These are phyloP conservation scores for Xylaria sp. DNA, from an alignment of 2,329 filamentous ascomycete species.

Conservation along the genomic window DNA sequence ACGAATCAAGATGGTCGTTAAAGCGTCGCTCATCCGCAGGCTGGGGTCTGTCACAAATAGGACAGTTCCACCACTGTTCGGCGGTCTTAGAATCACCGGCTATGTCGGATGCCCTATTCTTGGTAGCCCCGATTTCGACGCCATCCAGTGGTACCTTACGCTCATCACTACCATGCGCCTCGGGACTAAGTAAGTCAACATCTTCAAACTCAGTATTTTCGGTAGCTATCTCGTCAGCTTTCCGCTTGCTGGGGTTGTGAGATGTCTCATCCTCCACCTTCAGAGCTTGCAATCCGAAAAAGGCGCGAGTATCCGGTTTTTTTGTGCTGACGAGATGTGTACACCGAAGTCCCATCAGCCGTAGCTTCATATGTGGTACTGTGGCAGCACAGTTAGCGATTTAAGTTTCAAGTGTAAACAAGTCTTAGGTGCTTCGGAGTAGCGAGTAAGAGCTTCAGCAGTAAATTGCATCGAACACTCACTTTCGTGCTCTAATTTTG, in stretches of 20 bases:
- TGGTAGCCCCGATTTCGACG: slow-evolving; percentile 37
- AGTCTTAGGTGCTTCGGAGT: not conserved
- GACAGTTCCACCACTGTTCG: slow-evolving; percentile 80
- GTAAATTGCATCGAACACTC: slow-evolving; percentile 14
- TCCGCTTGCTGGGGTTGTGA: slow-evolving; percentile 49
- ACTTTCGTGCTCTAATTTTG: slow-evolving; percentile 83
- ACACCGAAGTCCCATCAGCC: slow-evolving; percentile 89
- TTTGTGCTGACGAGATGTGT: slow-evolving; percentile 89
- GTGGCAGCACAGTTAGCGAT: slow-evolving; percentile 10
- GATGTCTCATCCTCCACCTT: slow-evolving; percentile 41
- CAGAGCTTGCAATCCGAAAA: slow-evolving; percentile 74
- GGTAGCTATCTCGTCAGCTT: slow-evolving; percentile 63
- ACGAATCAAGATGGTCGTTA: slow-evolving; percentile 93
- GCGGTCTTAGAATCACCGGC: slow-evolving; percentile 44
- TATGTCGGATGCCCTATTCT: slow-evolving; percentile 46
- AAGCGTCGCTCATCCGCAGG: slow-evolving; percentile 78
- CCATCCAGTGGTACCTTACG: not conserved
- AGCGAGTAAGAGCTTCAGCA: not conserved
- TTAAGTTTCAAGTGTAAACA: no score
- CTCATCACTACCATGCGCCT: slow-evolving; percentile 1
- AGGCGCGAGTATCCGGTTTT: slow-evolving; percentile 78
- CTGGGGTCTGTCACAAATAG: slow-evolving; percentile 85
- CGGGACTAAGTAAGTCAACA: slow-evolving; percentile 55
- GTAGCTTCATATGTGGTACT: slow-evolving; percentile 77
- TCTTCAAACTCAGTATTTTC: slow-evolving; percentile 38